Percentiles rank a stretch among this genome's conserved stretches.
These are phyloP conservation scores for Alternaria infectoria DNA, from an alignment of 2,329 filamentous ascomycete species.

Conservation along the genomic window DNA sequence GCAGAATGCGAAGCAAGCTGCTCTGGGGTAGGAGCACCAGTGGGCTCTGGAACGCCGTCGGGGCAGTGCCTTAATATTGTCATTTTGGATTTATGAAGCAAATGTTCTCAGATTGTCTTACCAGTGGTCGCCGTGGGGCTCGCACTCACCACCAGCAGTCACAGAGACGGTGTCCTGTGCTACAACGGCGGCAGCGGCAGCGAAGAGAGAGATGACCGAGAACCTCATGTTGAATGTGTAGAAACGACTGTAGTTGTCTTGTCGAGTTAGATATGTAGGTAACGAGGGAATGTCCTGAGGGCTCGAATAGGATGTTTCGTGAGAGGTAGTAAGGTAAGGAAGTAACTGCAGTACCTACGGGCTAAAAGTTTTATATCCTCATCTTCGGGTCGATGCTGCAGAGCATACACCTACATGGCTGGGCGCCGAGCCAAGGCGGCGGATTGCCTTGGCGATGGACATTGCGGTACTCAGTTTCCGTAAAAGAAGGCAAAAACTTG, in stretches of 20 bases:
- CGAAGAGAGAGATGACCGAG: slow-evolving; percentile 19
- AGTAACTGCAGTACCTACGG: not conserved
- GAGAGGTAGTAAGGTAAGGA: slow-evolving; percentile 1
- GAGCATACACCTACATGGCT: slow-evolving; percentile 9
- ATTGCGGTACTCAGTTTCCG: slow-evolving; percentile 33
- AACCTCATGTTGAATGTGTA: slow-evolving; percentile 23
- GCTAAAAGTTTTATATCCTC: slow-evolving; percentile 17
- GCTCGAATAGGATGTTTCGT: slow-evolving; percentile 2
- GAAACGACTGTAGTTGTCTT: slow-evolving; percentile 5
- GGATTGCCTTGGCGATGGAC: slow-evolving; percentile 31
- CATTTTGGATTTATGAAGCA: not conserved
- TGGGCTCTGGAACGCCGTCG: slow-evolving; percentile 14
- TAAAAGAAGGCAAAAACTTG: slow-evolving; percentile 10
- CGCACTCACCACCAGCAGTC: slow-evolving; percentile 14
- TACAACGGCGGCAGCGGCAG: slow-evolving; percentile 17
- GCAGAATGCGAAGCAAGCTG: slow-evolving; percentile 8
- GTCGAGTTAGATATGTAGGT: not conserved
- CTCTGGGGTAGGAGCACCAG: slow-evolving; percentile 6
- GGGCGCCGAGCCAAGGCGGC: slow-evolving; percentile 31
- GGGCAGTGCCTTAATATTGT: slow-evolving; percentile 11
- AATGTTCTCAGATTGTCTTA: slow-evolving; percentile 5
- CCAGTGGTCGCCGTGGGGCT: slow-evolving; percentile 36
- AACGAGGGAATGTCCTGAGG: not conserved
- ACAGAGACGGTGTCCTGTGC: slow-evolving; percentile 24
- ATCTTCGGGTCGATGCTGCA: not conserved